These are phyloP conservation scores for Sinapis alba DNA, from an alignment of 441 rosid genomes.

Conservation along the genomic window DNA sequence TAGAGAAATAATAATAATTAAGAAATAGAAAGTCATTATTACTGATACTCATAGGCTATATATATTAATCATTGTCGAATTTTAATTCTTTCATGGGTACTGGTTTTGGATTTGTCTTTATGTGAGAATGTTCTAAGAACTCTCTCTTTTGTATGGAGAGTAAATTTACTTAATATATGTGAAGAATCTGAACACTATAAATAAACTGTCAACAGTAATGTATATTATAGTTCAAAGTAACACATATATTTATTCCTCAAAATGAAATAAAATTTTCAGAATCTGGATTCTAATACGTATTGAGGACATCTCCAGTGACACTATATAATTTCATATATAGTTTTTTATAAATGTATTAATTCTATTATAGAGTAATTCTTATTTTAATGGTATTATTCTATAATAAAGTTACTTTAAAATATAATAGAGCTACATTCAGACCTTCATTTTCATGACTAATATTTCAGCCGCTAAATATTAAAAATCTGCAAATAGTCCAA, in stretches of 20 bases:
- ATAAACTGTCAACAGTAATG: background rate
- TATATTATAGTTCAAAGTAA: background rate
- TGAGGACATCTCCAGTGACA: too few species aligned
- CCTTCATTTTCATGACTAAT: too few species aligned
- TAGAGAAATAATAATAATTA: constrained; percentile 26
- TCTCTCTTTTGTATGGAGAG: background rate
- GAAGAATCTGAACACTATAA: background rate
- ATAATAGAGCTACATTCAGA: too few species aligned
- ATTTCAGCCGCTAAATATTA: too few species aligned
- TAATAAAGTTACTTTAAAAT: too few species aligned
- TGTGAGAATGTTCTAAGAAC: background rate
- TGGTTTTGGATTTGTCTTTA: constrained; percentile 34
- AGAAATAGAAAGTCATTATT: constrained; percentile 23
- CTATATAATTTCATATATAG: too few species aligned
- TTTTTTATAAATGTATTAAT: too few species aligned
- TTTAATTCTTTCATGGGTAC: constrained; percentile 22
- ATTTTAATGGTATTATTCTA: too few species aligned
- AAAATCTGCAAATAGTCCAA: too few species aligned
- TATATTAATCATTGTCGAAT: constrained; percentile 16
- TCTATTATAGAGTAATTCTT: too few species aligned
- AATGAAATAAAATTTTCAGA: background rate
- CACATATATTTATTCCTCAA: background rate
- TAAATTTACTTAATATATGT: background rate
- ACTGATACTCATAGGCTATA: constrained; percentile 31
- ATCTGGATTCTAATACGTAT: background rate